These are phyloP conservation scores for Plasmodium relictum DNA, from an alignment of 169 alveolate species.

Conservation along the genomic window DNA sequence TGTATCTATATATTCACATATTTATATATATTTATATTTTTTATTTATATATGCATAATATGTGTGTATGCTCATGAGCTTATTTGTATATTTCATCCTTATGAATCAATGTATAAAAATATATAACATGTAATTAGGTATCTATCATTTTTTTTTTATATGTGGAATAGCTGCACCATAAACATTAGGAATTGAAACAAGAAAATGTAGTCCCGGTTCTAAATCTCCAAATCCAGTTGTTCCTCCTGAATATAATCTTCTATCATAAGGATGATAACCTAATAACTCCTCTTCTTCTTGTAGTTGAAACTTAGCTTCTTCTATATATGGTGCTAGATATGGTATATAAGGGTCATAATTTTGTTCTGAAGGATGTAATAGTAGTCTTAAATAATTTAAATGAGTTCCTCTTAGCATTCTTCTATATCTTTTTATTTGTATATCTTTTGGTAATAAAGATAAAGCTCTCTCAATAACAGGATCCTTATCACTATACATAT, in stretches of 20 bases:
- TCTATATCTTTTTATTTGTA: conserved; percentile 86
- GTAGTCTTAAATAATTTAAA: conserved; percentile 81
- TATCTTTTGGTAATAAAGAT: conserved; percentile 85
- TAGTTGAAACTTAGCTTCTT: conserved; percentile 91
- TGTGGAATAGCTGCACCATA: conserved; percentile 85
- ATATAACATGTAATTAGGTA: neutral
- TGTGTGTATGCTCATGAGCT: neutral
- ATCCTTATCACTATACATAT: conserved; percentile 87
- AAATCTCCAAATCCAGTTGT: conserved; percentile 88
- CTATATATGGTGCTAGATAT: conserved; percentile 91
- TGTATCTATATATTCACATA: neutral
- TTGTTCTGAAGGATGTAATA: conserved; percentile 87
- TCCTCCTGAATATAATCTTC: conserved; percentile 89
- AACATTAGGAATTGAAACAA: conserved; percentile 84
- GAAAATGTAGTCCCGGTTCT: conserved; percentile 88
- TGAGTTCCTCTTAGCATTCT: conserved; percentile 89
- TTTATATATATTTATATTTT: neutral
- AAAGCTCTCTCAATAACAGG: conserved; percentile 91
- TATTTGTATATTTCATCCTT: no score
- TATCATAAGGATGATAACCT: conserved; percentile 90
- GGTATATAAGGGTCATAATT: conserved; percentile 92
- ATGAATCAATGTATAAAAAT: neutral
- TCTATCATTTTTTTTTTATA: conserved; percentile 38
- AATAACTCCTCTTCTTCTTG: conserved; percentile 92
- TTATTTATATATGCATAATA: neutral